These are phyloP conservation scores for Phytophthora agathidicida DNA, from an alignment of 352 stramenopile genomes.

Conservation along the genomic window DNA sequence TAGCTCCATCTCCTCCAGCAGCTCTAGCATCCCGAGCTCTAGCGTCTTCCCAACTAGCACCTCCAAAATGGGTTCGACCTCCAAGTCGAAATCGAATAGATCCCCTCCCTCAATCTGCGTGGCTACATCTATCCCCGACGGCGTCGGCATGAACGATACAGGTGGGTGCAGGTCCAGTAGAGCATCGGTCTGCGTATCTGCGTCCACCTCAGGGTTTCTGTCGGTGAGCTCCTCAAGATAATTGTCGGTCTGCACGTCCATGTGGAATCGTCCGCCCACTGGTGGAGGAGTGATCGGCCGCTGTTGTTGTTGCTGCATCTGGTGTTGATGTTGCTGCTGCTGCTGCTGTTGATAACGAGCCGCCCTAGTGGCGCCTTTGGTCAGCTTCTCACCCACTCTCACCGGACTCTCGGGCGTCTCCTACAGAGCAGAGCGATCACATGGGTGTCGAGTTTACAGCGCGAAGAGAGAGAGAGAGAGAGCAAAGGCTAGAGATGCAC, in stretches of 20 bases:
- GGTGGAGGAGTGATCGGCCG: conserved; percentile 83
- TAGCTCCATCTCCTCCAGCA: conserved; percentile 95
- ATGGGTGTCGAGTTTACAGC: background rate
- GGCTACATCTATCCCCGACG: conserved; percentile 86
- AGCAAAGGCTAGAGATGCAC: background rate
- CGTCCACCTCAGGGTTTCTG: conserved; percentile 85
- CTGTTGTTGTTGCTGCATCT: conserved; percentile 44
- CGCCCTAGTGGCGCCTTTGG: conserved; percentile 22
- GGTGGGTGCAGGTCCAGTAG: conserved; percentile 86
- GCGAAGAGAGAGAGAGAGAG: background rate
- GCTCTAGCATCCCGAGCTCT: conserved; percentile 93
- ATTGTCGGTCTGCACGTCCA: conserved; percentile 95
- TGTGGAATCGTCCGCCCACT: conserved; percentile 87
- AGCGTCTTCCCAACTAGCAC: conserved; percentile 96
- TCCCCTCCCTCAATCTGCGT: conserved; percentile 94
- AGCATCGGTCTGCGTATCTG: conserved; percentile 93
- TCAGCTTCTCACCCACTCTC: conserved; percentile 13
- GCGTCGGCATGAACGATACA: conserved; percentile 87
- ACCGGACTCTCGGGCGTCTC: conserved; percentile 42
- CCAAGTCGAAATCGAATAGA: conserved; percentile 95
- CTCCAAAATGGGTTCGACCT: conserved; percentile 95
- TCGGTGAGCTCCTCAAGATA: conserved; percentile 95
- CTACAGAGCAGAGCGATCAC: conserved; percentile 15
- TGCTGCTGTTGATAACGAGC: conserved; percentile 26
- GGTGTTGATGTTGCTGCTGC: conserved; percentile 36